These are phyloP conservation scores for Strobilomyces confusus DNA, from an alignment of 768 basidiomycete species.

Conservation along the genomic window DNA sequence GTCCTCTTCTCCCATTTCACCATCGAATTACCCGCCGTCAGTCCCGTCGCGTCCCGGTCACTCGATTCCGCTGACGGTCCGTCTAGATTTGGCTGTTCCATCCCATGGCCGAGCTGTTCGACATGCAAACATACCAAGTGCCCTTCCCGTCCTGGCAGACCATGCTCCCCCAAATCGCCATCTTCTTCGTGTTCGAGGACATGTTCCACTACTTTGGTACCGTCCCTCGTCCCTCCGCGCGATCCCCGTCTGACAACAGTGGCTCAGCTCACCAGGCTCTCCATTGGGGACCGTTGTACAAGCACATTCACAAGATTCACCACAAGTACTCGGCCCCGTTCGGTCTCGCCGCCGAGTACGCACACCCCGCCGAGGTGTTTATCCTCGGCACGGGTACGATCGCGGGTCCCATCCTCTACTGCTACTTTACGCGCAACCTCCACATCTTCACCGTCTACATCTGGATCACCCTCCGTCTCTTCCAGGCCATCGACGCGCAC, in stretches of 20 bases:
- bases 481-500: conserved; percentile 97
- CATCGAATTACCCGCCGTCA: conserved; percentile 83
- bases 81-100: conserved; percentile 86
- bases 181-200: conserved; percentile 97
- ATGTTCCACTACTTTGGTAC: conserved; percentile 86
- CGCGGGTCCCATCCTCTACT: conserved; percentile 82
- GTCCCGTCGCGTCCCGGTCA: conserved; percentile 22
- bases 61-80: neutral
- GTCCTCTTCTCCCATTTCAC: conserved; percentile 96
- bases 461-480: conserved; percentile 91
- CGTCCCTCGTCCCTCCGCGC: conserved; percentile 14
- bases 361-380: conserved; percentile 94
- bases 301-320: conserved; percentile 94
- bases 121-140: conserved; percentile 90
- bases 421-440: conserved; percentile 62
- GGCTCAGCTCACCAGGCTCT: conserved; percentile 78
- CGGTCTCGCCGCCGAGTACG: conserved; percentile 96
- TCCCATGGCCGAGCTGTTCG: conserved; percentile 80
- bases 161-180: conserved; percentile 71
- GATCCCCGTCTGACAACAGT: neutral
- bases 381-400: conserved; percentile 93
- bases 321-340: conserved; percentile 98
- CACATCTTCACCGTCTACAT: conserved; percentile 92
- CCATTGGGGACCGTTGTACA: conserved; percentile 82
- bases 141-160: conserved; percentile 75